Conservation (phyloP, 2,329 filamentous ascomycete species). For the Cladosporium halotolerans region DNA sequence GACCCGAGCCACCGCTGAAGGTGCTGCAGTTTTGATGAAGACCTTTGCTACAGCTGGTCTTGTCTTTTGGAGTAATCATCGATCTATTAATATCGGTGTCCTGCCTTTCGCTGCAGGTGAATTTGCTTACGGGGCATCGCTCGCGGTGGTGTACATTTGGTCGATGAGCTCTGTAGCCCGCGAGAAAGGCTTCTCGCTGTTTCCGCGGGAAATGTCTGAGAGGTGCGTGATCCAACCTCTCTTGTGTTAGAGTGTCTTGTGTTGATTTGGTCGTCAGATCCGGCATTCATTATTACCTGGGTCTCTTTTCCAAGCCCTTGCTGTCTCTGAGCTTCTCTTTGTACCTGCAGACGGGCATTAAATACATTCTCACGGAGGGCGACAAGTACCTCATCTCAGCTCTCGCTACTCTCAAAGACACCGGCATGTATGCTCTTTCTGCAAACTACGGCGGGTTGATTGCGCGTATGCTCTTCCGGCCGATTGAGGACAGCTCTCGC, state of each 20-base stretch:
- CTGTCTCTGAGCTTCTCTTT: slow-evolving; percentile 71
- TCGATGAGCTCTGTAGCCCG: slow-evolving; percentile 54
- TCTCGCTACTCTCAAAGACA: slow-evolving; percentile 69
- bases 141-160: slow-evolving; percentile 65
- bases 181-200: slow-evolving; percentile 61
- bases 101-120: slow-evolving; percentile 88
- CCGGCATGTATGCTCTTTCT: slow-evolving; percentile 87
- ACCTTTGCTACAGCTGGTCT: slow-evolving; percentile 68
- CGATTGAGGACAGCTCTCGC: slow-evolving; percentile 87
- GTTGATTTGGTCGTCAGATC: slow-evolving; percentile 24
- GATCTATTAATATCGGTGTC: slow-evolving; percentile 58
- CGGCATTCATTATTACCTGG: slow-evolving; percentile 44
- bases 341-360: slow-evolving; percentile 81
- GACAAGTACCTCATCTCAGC: slow-evolving; percentile 82
- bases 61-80: slow-evolving; percentile 57
- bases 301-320: slow-evolving; percentile 63
- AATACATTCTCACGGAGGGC: slow-evolving; percentile 89
- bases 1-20: slow-evolving; percentile 75
- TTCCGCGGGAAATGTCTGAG: slow-evolving; percentile 41
- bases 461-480: slow-evolving; percentile 85
- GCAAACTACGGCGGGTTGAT: slow-evolving; percentile 87
- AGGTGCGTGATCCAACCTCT: slow-evolving; percentile 33
- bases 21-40: slow-evolving; percentile 69
- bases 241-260: slow-evolving; percentile 12
- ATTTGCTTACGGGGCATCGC: slow-evolving; percentile 62